Evolutionary conservation across 2,329 filamentous ascomycete genomes (phyloP), one percentile per base, ranked within the genome.

Genomic region (Bipolaris zeicola): DNA sequence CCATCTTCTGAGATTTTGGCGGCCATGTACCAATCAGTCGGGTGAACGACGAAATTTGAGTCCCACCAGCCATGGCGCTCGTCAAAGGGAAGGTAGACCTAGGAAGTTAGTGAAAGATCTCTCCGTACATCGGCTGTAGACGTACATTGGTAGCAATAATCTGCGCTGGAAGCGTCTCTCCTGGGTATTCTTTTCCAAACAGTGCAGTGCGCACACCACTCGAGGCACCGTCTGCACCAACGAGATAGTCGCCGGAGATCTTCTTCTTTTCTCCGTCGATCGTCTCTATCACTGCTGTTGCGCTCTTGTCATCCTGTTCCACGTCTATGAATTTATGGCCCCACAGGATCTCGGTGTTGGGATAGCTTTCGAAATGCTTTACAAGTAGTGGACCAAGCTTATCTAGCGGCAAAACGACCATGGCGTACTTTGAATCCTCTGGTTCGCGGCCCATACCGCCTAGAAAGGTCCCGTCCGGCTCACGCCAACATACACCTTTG

Each of bases 121-220:
- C 8, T 7, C 5, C 3, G 3, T 6, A 26, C 26, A 13, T 18
- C 42, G 16, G 20, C 5, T 22, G 34, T 26, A 11, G 6, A 66
- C 79, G 68, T 64, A 84, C 84, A 75, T 88, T 87, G 5, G 85
- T 87, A 42, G 85, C 85, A 14, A 88, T 80, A 55, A 88, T 85
- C 66, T 86, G 84, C 55, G 79, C 78, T 50, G 86, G 80, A 78
- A 85, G 83, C 0, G 85, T 88, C 62, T 83, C 83, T 0, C 85
- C 85, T 0, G 84, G 85, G 58, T 83, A 88, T 5, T 70, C 67
- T 43, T 71, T 71, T 0, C 73, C 72, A 46, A 76, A 76, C 18
- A 76, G 55, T 0, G 62, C 60, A 11, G 64, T 67, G 33, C 73
- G 66, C 7, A 74, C 71, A 48, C 63, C 66, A 57, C 72, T 75